Evolutionary conservation across 345 rosid genomes (phyloP), one percentile per base, ranked within the genome.

Genomic region (Dipteronia sinensis): DNA sequence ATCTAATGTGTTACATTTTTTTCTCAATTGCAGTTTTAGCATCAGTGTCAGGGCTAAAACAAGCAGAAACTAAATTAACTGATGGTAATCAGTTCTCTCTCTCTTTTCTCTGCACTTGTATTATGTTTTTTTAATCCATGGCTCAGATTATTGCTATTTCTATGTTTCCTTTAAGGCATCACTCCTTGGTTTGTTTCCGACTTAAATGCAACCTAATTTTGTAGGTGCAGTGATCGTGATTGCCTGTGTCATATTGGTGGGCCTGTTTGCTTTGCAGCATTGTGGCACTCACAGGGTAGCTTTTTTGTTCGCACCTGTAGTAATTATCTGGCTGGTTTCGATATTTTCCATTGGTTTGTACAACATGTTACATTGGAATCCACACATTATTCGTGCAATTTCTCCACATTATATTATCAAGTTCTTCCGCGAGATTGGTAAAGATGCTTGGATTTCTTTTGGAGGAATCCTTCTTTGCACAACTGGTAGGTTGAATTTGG

Each of bases 261-360:
- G 97, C 83, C 83, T 95, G 75, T 95, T 93, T 89, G 98, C 98
- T 67, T 89, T 95, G 80, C 98, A 95, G 82, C 98, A 95, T 81
- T 87, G 72, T 87, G 98, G 98, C 78, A 95, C 97, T 46, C 97
- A 84, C 84, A 88, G 86, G 84, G 97, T 95, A 67, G 97, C 98
- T 66, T 89, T 95, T 78, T 69, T 93, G 88, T 95, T 95, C 86
- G 94, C 98, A 9, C 98, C 98, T 16, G 86, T 93, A 71, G 94
- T 93, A 40, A 87, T 90, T 67, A 82, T 90, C 80, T 93, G 98
- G 98, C 81, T 95, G 88, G 17, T 91, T 67, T 88, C 94, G 63
- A 90, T 93, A 72, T 87, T 93, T 74, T 74, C 82, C 63, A 79
- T 95, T 71, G 98, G 98, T 79, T 71, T 95, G 66, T 93, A 90